Base-by-base conservation (phyloP, 306 rosid genomes). In the Gynostemma pentaphyllum region DNA sequence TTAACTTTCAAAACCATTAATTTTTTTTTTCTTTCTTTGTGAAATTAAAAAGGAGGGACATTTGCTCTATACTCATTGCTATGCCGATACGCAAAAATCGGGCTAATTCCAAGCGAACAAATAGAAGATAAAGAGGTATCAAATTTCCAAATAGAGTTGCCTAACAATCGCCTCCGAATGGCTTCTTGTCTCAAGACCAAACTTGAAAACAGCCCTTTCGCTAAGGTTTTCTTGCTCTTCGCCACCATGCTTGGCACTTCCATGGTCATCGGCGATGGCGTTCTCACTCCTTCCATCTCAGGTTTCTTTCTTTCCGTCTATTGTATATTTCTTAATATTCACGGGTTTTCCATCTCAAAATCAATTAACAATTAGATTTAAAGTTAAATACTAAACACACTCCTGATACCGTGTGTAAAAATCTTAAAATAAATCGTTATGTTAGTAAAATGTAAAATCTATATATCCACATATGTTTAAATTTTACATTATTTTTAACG, bases 221-320 rank as follows among this genome's bases (percentile, higher is more conserved):
- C 72, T 24, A 39, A 66, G 28, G 7, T 51, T 18, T 6, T 62
- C 4, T 54, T 78, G 7, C 68, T 78, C 50, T 5, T 66, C 1
- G 21, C 68, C 48, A 66, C 82, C 48, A 78, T 73, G 67, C 72
- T 63, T n/a, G 76, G 82, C 39, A 73, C 79, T 40, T 78, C 82
- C 56, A 78, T 73, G 82, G 79, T 78, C 3, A 78, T 73, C 28
- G 82, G 78, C 9, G 79, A 78, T 53, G 78, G 82, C 10, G 55
- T 73, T 45, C 77, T 77, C 36, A 77, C 81, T 45, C 71, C 71
- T 53, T 57, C 57, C 67, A 69, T 69, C 14, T 68, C 71, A 8
- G 71, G 69, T 65, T 16, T 7, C 19, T 5, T n/a, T n/a, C n/a
- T n/a, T n/a, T n/a, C n/a, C n/a, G n/a, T n/a, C n/a, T n/a, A n/a